Conservation (phyloP, 2,329 filamentous ascomycete genomes). For the Talaromyces sp. region DNA sequence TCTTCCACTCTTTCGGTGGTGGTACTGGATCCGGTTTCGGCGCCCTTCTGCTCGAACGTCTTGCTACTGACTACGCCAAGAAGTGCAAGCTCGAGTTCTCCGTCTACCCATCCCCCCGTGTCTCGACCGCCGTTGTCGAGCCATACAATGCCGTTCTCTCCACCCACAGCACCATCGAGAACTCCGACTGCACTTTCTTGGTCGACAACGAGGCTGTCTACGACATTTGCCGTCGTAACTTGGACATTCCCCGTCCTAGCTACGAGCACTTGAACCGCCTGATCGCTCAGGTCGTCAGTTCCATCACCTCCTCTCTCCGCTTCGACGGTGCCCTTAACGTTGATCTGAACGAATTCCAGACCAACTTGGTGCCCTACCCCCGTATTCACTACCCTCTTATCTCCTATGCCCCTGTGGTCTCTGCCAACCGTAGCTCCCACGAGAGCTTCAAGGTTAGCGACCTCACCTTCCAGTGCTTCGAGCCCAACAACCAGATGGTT, state of each 20-base stretch:
- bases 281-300: constrained; percentile 66
- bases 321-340: constrained; percentile 67
- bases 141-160: constrained; percentile 61
- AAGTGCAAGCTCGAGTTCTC: constrained; percentile 67
- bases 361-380: constrained; percentile 65
- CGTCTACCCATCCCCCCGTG: constrained; percentile 62
- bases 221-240: constrained; percentile 63
- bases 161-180: constrained; percentile 62
- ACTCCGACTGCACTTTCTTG: constrained; percentile 66
- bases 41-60: constrained; percentile 61
- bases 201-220: constrained; percentile 68
- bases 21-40: constrained; percentile 67
- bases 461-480: constrained; percentile 64
- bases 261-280: constrained; percentile 65
- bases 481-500: constrained; percentile 68
- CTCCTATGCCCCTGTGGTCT: constrained; percentile 63
- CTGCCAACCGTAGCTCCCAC: constrained; percentile 71
- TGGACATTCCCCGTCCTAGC: constrained; percentile 62
- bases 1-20: constrained; percentile 68
- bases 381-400: constrained; percentile 67
- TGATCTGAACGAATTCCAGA: constrained; percentile 67
- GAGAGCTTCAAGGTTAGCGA: constrained; percentile 86
- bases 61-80: constrained; percentile 64
- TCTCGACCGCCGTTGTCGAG: constrained; percentile 65
- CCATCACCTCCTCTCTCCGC: constrained; percentile 62